Evolutionary conservation across 345 rosid genomes (phyloP), one percentile per base, ranked within the genome.

Genomic region (Ceriops tagal): DNA sequence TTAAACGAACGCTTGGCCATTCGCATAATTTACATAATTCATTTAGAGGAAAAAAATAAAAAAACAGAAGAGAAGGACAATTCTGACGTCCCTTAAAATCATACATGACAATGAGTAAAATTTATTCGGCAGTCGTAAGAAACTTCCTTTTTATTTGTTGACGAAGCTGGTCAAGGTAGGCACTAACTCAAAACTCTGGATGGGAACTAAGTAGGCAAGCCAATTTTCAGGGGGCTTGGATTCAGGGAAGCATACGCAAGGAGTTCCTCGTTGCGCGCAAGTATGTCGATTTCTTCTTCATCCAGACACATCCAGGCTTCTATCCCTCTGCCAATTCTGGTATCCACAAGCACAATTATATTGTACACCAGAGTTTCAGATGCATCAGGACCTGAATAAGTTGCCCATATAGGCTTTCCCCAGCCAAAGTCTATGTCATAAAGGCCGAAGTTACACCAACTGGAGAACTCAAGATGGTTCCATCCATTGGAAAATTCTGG

Each of bases 361-460:
- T 58, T n/a, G 2, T 2, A 7, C 6, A 11, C n/a, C 5, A 16
- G 35, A 7, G 21, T 27, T 37, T 37, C 63, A 24, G 5, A 24
- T 21, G 0, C 21, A 15, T 26, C 27, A 22, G 31, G 30, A 26
- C 28, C 32, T 21, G 39, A 4, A 43, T 6, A 43, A 63, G 53
- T 20, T 24, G 19, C 62, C 82, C 78, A 73, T 4, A 8, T 24
- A 2, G 76, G 80, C 71, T 66, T 78, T 28, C 80, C 80, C 73
- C 71, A 66, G 51, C 82, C 78, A 21, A 81, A 75, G 47, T 73
- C 76, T 61, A 75, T 27, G 24, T 78, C 76, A 57, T 70, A 73
- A 2, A 68, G 21, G 1, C 76, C 78, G 9, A 70, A 11, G 16
- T 65, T 71, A 35, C 70, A 65, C 75, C 64, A 69, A 58, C 84